Percentiles rank a stretch among this genome's conserved stretches.
phyloP scores from a whole-genome alignment of 139 green algal genomes.

The Micromonas pusilla region DNA sequence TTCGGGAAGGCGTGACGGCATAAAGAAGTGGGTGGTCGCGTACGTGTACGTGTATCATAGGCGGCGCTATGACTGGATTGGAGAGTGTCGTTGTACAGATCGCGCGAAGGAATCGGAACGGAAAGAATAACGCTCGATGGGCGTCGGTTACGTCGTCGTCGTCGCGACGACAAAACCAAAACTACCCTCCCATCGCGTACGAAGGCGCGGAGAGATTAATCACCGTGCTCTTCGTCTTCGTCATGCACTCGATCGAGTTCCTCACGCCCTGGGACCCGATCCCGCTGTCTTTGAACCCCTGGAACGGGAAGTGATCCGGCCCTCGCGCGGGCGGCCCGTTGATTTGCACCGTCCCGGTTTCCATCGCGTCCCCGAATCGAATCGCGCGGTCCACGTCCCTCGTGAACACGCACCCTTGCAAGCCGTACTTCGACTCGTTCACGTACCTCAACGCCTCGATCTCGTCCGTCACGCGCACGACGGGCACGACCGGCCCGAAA shows the following conservation, averaged over 20 bases:
- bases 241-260: constrained; percentile 86
- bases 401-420: constrained; percentile 93
- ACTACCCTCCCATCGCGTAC: not conserved
- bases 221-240: constrained; percentile 89
- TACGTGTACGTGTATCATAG: no score
- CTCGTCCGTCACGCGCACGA: constrained; percentile 69
- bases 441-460: constrained; percentile 77
- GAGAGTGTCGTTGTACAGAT: no score
- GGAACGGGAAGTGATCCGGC: constrained; percentile 42
- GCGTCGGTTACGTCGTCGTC: no score
- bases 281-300: constrained; percentile 42
- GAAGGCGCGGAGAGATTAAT: constrained; percentile 72
- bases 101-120: no score
- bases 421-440: constrained; percentile 73
- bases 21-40: no score
- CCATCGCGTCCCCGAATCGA: constrained; percentile 77
- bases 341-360: constrained; percentile 91
- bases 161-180: no score
- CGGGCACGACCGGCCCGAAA: constrained; percentile 88
- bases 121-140: no score
- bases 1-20: no score
- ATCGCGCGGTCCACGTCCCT: constrained; percentile 81
- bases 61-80: no score
- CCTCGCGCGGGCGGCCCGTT: constrained; percentile 81
- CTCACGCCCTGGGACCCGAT: constrained; percentile 85